Evolutionary conservation across 371 early-diverging fungal genomes (phyloP).

Genomic region (Actinomortierella wolfii): DNA sequence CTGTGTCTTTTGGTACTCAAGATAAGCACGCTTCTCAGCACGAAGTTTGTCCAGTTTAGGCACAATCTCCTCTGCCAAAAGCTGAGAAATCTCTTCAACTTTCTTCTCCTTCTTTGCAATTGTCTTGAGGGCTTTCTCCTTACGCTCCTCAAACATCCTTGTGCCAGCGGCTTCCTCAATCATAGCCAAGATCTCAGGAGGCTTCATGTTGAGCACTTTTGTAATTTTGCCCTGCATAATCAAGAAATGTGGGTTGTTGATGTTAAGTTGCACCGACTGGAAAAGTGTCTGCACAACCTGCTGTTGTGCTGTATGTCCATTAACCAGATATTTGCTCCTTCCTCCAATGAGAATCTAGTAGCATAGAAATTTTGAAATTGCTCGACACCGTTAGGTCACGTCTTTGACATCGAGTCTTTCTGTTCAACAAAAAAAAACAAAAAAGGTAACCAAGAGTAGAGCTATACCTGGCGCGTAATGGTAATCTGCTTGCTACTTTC

Average conservation of each 20-base stretch:
- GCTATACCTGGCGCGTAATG: slow-evolving; percentile 90
- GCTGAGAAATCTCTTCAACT: slow-evolving; percentile 89
- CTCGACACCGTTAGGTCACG: too few relatives aligned
- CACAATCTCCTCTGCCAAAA: slow-evolving; percentile 88
- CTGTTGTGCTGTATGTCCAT: slow-evolving; percentile 91
- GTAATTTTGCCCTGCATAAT: slow-evolving; percentile 99
- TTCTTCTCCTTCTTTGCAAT: slow-evolving; percentile 97
- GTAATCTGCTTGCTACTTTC: slow-evolving; percentile 87
- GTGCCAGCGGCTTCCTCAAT: slow-evolving; percentile 99
- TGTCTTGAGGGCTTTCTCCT: slow-evolving; percentile 92
- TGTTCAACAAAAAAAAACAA: background rate
- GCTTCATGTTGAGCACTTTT: slow-evolving; percentile 99
- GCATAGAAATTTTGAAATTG: background rate
- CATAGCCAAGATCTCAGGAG: slow-evolving; percentile 94
- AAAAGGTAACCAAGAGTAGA: background rate
- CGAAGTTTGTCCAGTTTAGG: slow-evolving; percentile 94
- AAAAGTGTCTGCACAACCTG: slow-evolving; percentile 91
- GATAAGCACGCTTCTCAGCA: slow-evolving; percentile 84
- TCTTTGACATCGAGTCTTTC: background rate
- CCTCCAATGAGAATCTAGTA: slow-evolving; percentile 86
- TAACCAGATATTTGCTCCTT: slow-evolving; percentile 95
- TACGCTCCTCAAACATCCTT: slow-evolving; percentile 96
- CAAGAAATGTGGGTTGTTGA: slow-evolving; percentile 98
- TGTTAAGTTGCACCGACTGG: slow-evolving; percentile 96
- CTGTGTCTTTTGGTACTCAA: slow-evolving; percentile 93